These are phyloP conservation scores for Alternaria sp. DNA, from an alignment of 2,329 filamentous ascomycete species.

Conservation along the genomic window DNA sequence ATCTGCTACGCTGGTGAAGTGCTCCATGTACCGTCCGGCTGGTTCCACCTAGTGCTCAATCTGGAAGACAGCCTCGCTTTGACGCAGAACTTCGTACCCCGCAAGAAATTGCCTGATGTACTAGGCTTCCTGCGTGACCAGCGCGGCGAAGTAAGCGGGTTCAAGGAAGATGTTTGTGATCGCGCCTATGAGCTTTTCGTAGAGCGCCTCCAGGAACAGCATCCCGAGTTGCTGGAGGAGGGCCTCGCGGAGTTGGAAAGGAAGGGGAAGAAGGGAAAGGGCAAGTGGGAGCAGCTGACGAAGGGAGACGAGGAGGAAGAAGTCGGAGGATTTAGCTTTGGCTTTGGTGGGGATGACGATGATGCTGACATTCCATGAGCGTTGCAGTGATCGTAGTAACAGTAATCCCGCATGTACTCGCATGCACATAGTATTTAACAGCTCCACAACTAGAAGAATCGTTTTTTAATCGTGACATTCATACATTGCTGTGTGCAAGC, in stretches of 20 bases:
- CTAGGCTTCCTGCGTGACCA: slow-evolving; percentile 82
- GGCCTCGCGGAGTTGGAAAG: slow-evolving; percentile 70
- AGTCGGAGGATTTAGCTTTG: slow-evolving; percentile 65
- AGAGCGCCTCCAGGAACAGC: slow-evolving; percentile 65
- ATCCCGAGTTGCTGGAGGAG: slow-evolving; percentile 69
- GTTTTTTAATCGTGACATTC: background rate
- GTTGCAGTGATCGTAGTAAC: background rate
- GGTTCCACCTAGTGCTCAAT: slow-evolving; percentile 97
- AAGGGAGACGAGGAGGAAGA: slow-evolving; percentile 56
- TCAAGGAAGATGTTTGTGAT: slow-evolving; percentile 72
- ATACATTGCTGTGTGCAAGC: background rate
- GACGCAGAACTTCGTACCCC: slow-evolving; percentile 93
- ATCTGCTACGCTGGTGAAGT: slow-evolving; percentile 86
- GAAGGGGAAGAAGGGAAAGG: slow-evolving; percentile 67
- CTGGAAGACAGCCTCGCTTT: slow-evolving; percentile 83
- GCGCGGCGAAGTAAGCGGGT: slow-evolving; percentile 85
- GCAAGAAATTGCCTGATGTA: slow-evolving; percentile 73
- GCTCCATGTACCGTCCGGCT: slow-evolving; percentile 88
- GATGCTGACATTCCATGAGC: slow-evolving; percentile 45
- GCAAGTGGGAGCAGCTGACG: slow-evolving; percentile 85
- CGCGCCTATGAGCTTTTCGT: slow-evolving; percentile 76
- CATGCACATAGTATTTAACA: background rate
- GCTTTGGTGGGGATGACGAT: slow-evolving; percentile 63
- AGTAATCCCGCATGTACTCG: background rate
- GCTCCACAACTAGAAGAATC: no score